Evolutionary conservation across 345 rosid genomes (phyloP).

Genomic region (Syzygium jambos): DNA sequence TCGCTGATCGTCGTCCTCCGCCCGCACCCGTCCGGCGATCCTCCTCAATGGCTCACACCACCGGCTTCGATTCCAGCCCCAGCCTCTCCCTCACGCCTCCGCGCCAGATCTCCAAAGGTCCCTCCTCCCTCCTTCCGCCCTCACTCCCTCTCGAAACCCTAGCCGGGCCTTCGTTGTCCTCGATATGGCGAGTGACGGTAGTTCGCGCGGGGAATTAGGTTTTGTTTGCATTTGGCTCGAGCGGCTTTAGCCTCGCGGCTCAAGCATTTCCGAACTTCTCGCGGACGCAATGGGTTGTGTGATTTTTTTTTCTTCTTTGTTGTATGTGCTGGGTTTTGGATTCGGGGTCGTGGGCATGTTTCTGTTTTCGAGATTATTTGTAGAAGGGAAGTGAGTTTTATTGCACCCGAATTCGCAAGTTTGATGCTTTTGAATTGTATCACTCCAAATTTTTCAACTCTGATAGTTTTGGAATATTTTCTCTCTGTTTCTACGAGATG

Average conservation of each 20-base stretch:
- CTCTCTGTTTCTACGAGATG: not conserved
- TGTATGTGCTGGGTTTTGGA: not conserved
- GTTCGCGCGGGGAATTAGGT: not conserved
- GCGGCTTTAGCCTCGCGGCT: not conserved
- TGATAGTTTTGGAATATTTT: not conserved
- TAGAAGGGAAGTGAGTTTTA: not conserved
- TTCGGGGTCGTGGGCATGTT: not conserved
- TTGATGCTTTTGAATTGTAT: not conserved
- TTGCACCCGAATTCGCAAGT: not conserved
- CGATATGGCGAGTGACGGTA: not conserved
- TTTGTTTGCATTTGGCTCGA: constrained; percentile 6
- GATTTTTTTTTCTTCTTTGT: not conserved
- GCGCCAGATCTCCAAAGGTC: constrained; percentile 81
- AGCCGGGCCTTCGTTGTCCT: not conserved
- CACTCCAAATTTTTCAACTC: not conserved
- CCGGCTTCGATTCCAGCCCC: constrained; percentile 42
- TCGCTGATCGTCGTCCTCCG: not conserved
- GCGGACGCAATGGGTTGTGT: not conserved
- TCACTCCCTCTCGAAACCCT: not conserved
- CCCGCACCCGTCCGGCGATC: not conserved
- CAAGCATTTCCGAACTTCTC: not conserved
- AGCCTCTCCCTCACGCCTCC: constrained; percentile 53
- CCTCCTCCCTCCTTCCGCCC: not conserved
- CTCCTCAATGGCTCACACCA: constrained; percentile 56
- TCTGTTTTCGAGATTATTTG: not conserved